Percentiles rank a stretch among this genome's conserved stretches.
These are phyloP conservation scores for Fragosphaeria purpurea DNA, from an alignment of 2,329 filamentous ascomycete species.

Conservation along the genomic window DNA sequence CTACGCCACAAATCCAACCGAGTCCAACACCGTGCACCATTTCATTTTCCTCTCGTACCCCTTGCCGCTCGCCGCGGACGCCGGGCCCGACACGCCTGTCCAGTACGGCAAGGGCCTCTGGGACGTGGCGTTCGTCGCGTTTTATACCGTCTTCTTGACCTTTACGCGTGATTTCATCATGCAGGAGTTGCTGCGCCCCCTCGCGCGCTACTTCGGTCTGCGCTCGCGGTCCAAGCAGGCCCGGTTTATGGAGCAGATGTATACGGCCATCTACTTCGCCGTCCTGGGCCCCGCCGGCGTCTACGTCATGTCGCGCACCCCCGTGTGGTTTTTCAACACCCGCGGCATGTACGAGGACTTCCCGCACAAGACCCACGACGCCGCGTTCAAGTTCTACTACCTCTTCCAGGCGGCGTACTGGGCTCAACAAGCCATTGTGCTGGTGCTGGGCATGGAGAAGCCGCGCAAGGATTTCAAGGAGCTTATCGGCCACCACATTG, in stretches of 20 bases:
- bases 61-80: conserved; percentile 41
- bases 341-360: conserved; percentile 81
- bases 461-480: conserved; percentile 92
- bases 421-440: conserved; percentile 85
- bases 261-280: conserved; percentile 84
- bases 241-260: conserved; percentile 93
- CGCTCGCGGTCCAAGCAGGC: conserved; percentile 66
- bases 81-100: conserved; percentile 31
- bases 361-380: conserved; percentile 73
- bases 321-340: conserved; percentile 94
- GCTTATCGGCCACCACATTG: conserved; percentile 82
- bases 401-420: conserved; percentile 91
- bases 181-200: conserved; percentile 74
- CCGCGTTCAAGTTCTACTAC: conserved; percentile 88
- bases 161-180: conserved; percentile 95
- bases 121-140: conserved; percentile 78
- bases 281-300: conserved; percentile 74
- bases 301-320: conserved; percentile 84
- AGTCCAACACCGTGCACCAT: conserved; percentile 66
- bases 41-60: conserved; percentile 89
- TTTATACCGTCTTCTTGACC: conserved; percentile 81
- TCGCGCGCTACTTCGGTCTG: conserved; percentile 62
- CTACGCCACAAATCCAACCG: conserved; percentile 66
- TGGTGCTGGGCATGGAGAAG: conserved; percentile 81
- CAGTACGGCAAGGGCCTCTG: conserved; percentile 85